These are phyloP conservation scores for Ustilago xerochloae DNA, from an alignment of 1,284 basidiomycete species.

Conservation along the genomic window DNA sequence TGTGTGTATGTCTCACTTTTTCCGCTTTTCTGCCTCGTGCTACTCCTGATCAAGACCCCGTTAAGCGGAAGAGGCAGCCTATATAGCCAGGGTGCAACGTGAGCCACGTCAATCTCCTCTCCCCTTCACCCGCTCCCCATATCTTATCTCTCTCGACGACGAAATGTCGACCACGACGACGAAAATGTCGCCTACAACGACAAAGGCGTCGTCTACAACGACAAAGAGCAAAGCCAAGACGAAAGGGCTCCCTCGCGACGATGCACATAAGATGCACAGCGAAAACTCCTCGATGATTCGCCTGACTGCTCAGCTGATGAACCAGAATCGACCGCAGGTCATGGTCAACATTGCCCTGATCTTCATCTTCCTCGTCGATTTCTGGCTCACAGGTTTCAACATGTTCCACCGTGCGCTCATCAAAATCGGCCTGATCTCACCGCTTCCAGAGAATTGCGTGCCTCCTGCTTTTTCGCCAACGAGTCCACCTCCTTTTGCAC, in stretches of 20 bases:
- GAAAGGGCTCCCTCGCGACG: slow-evolving; percentile 14
- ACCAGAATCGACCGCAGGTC: slow-evolving; percentile 28
- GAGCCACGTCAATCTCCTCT: background rate
- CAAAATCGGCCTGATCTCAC: slow-evolving; percentile 25
- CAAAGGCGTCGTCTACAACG: background rate
- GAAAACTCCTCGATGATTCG: slow-evolving; percentile 33
- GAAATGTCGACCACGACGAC: too few species aligned
- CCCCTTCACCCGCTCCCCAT: background rate
- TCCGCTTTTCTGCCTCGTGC: too few species aligned
- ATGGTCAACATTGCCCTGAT: slow-evolving; percentile 29
- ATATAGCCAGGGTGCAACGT: too few species aligned
- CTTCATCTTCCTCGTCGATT: slow-evolving; percentile 34
- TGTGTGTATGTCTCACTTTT: slow-evolving; percentile 2
- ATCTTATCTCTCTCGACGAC: too few species aligned
- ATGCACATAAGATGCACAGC: slow-evolving; percentile 23
- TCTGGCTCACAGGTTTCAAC: slow-evolving; percentile 28
- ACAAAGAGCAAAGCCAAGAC: slow-evolving; percentile 1
- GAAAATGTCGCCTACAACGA: background rate
- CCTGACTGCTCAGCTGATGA: slow-evolving; percentile 32
- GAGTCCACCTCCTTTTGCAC: slow-evolving; percentile 33
- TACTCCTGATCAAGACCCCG: too few species aligned
- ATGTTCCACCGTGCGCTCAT: slow-evolving; percentile 27
- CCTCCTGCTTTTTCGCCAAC: slow-evolving; percentile 42
- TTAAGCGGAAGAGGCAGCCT: too few species aligned
- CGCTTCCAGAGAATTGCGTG: slow-evolving; percentile 22